Evolutionary conservation across 495 filamentous ascomycete species (phyloP), one percentile per base, ranked within the genome.

Genomic region (Elaphomyces granulatus): DNA sequence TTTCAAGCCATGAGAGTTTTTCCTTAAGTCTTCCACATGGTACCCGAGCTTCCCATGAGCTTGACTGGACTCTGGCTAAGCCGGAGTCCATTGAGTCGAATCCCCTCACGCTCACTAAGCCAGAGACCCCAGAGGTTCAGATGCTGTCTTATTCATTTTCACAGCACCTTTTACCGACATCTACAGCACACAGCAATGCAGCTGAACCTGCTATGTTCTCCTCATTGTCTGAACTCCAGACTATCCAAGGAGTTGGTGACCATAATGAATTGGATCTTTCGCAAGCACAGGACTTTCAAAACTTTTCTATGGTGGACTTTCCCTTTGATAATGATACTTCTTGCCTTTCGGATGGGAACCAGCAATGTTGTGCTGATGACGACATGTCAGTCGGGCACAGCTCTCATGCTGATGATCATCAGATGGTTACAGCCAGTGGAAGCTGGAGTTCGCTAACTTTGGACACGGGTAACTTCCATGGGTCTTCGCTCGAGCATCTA

Each of bases 61-160:
- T 66, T 43, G 59, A 62, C 45, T 68, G 64, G 64, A 49, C 49
- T 32, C 34, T 68, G 47, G 59, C 49, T 44, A 58, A 55, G 51
- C 41, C 58, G 54, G 62, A 66, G 19, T 54, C 56, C 17, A 38
- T 64, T 46, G 59, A 66, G 33, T 53, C 52, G 47, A 44, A 41
- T 38, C 55, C 58, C 41, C 54, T 63, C 32, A 48, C 52, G 38
- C 57, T 57, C 28, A 45, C 45, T 33, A 54, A 60, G 42, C 55
- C 55, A 42, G 62, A 68, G 36, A 59, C 64, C 34, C 58, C 62
- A 35, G 60, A 60, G 42, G 62, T 68, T 36, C 61, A 66, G 41
- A 63, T 68, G 62, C 51, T 67, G 45, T 63, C 64, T 46, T 68
- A 61, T 48, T 61, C 59, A 33, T 51, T 66, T 44, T 62, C 64